Evolutionary conservation across 805 yeast species (phyloP).

Genomic region (Pichia kluyveri): DNA sequence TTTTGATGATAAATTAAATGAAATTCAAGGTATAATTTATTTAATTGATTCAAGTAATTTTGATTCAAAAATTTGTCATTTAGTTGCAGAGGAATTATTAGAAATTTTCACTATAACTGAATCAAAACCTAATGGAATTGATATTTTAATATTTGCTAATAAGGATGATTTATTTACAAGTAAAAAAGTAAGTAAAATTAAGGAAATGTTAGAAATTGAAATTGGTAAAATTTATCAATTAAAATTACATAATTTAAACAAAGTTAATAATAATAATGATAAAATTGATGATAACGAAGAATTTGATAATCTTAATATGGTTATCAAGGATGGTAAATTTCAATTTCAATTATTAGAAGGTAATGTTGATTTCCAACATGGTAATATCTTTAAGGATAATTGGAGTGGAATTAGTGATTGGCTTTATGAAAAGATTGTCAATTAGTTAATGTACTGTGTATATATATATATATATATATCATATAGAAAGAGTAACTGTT

Average conservation of each 20-base stretch:
- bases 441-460: no score
- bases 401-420: constrained; percentile 61
- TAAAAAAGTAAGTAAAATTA: constrained; percentile 57
- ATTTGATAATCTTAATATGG: constrained; percentile 32
- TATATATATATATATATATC: no score
- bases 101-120: constrained; percentile 57
- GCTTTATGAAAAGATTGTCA: constrained; percentile 69
- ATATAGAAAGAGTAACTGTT: no score
- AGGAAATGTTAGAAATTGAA: constrained; percentile 51
- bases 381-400: constrained; percentile 55
- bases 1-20: constrained; percentile 31
- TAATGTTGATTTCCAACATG: constrained; percentile 58
- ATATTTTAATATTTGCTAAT: constrained; percentile 71
- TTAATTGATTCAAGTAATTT: constrained; percentile 67
- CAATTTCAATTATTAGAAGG: constrained; percentile 65
- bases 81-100: constrained; percentile 50
- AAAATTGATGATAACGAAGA: constrained; percentile 16
- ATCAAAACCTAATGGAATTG: constrained; percentile 54
- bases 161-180: constrained; percentile 82
- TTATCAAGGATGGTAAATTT: constrained; percentile 38
- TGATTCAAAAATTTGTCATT: constrained; percentile 37
- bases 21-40: constrained; percentile 60
- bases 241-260: constrained; percentile 34
- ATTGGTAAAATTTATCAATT: constrained; percentile 46
- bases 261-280: constrained; percentile 32